A percentile compares a stretch with the other conserved stretches of the same genome.
Evolutionary conservation across 2,329 filamentous ascomycete species (phyloP).

Genomic region (Ascomycota sp.): DNA sequence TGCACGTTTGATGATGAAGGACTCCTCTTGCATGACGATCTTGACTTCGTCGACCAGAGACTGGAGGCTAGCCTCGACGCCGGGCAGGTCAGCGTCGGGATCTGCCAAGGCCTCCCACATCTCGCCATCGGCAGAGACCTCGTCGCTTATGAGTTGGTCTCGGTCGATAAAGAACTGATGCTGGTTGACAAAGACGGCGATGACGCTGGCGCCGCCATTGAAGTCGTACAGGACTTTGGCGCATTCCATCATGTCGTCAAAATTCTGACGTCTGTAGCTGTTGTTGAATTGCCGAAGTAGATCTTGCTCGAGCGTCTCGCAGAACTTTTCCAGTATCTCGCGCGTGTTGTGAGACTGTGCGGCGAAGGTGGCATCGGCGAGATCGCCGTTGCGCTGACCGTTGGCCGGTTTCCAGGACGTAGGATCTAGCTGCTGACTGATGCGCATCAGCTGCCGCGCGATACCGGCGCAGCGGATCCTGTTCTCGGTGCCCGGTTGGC

Average conservation of each 20-base stretch:
- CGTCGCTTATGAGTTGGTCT: conserved; percentile 76
- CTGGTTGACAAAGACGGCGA: conserved; percentile 92
- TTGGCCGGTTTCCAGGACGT: conserved; percentile 48
- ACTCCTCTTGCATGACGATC: conserved; percentile 91
- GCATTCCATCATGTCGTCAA: conserved; percentile 95
- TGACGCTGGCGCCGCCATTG: conserved; percentile 86
- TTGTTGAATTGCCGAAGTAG: conserved; percentile 91
- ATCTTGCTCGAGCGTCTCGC: conserved; percentile 88
- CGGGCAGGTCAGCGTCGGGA: conserved; percentile 77
- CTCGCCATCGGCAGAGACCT: conserved; percentile 53
- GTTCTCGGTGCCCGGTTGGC: conserved; percentile 69
- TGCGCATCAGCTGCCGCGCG: conserved; percentile 77
- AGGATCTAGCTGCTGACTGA: conserved; percentile 77
- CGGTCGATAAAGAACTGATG: conserved; percentile 98
- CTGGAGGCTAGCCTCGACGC: conserved; percentile 80
- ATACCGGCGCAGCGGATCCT: conserved; percentile 91
- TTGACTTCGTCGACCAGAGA: conserved; percentile 85
- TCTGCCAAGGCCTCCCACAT: conserved; percentile 87
- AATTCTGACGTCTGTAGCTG: conserved; percentile 86
- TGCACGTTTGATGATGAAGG: conserved; percentile 84
- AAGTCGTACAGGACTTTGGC: conserved; percentile 88
- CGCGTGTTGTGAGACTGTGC: conserved; percentile 44
- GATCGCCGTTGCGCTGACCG: conserved; percentile 27
- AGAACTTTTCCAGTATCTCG: conserved; percentile 90
- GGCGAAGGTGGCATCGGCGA: conserved; percentile 20